Base-by-base conservation (phyloP, 306 rosid species). In the Glycine latifolia region DNA sequence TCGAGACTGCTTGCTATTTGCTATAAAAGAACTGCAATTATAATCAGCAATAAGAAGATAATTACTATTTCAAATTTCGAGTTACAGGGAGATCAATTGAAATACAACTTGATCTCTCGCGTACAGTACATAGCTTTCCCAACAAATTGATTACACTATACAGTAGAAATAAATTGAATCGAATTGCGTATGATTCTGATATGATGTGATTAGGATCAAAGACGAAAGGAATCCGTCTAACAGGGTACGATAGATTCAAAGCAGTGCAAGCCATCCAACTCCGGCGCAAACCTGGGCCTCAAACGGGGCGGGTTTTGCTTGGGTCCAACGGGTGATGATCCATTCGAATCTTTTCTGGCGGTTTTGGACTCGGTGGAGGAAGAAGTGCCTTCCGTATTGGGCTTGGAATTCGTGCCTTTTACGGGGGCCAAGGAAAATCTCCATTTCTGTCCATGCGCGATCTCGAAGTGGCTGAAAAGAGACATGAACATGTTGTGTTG, bases 251-350 rank as follows among this genome's bases (percentile, higher is more conserved):
- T 79, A 55, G 83, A 88, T 67, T 91, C 95, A 37, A 91, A 92
- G 76, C 93, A 91, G 86, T 92, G 76, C 1, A 91, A 8, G 0
- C 95, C 95, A 47, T 92, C 97, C 1, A 92, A 54, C 85, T 91
- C 97, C n/a, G 79, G 91, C 8, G 88, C 93, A 41, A 91, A 89
- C 85, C 92, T 89, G 9, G 88, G 31, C 31, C 48, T n/a, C n/a
- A n/a, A n/a, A n/a, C n/a, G n/a, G n/a, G n/a, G n/a, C n/a, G n/a
- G n/a, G n/a, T n/a, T n/a, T n/a, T n/a, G n/a, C n/a, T n/a, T n/a
- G n/a, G n/a, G n/a, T n/a, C n/a, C 87, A 33, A 10, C 41, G 9
- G 77, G 33, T 5, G 47, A 0, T 5, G 65, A 17, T 7, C 52
- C 58, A 33, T 61, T 80, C 33, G 12, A 37, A 39, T 69, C 70